phyloP scores from a whole-genome alignment of 2,329 filamentous ascomycete species.

The Amesomyces nigricolor region DNA sequence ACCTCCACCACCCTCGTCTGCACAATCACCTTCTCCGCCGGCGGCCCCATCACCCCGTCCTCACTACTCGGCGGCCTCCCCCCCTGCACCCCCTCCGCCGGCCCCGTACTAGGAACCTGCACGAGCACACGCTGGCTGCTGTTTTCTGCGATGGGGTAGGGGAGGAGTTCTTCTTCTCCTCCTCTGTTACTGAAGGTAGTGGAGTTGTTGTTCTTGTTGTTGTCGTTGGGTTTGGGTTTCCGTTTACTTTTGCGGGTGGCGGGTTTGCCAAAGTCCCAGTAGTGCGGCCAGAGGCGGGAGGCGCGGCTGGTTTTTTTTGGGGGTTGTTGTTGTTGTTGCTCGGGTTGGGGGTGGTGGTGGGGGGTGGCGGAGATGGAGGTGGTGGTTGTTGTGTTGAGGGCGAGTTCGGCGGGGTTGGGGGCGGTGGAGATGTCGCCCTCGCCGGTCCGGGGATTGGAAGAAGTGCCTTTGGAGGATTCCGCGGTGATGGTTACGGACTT shows the following conservation, averaged over 20 bases:
- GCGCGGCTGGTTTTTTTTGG: not conserved
- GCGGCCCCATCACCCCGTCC: too few relatives aligned
- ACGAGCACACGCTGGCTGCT: slow-evolving; percentile 1
- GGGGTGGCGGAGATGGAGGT: too few relatives aligned
- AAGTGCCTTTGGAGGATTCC: not conserved
- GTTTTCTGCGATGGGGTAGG: not conserved
- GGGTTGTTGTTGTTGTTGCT: too few relatives aligned
- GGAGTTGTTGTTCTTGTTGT: too few relatives aligned
- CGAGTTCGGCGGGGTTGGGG: too few relatives aligned
- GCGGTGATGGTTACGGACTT: not conserved
- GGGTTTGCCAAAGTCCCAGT: not conserved
- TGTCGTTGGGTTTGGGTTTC: too few relatives aligned
- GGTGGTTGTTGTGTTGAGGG: too few relatives aligned
- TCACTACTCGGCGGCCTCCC: not conserved
- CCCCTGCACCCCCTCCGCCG: not conserved
- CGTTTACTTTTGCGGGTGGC: not conserved
- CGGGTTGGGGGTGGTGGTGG: too few relatives aligned
- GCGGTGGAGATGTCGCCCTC: not conserved
- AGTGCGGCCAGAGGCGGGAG: not conserved
- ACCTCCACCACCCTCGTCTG: too few relatives aligned
- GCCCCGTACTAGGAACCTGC: not conserved
- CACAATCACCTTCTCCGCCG: too few relatives aligned
- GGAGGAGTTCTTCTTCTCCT: not conserved
- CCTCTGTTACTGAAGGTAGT: too few relatives aligned
- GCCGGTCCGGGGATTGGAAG: not conserved